A percentile compares a stretch with the other conserved stretches of the same genome.
These are phyloP conservation scores for Fallopia convolvulus DNA, from an alignment of 148 eudicot genomes.

Conservation along the genomic window DNA sequence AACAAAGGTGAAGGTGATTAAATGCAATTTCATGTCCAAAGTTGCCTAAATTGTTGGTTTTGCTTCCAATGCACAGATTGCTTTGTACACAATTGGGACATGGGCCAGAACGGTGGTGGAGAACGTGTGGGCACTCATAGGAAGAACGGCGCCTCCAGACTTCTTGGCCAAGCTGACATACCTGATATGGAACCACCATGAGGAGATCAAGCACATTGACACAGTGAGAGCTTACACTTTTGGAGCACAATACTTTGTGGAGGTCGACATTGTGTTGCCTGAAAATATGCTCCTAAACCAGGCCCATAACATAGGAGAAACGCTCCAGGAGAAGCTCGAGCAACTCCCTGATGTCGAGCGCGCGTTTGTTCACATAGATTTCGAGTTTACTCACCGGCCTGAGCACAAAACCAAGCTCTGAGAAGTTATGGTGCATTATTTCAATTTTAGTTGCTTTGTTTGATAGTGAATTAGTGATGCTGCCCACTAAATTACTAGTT, in stretches of 20 bases:
- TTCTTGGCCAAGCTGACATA: constrained; percentile 57
- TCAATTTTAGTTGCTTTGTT: neutral
- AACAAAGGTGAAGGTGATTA: neutral
- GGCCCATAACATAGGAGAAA: constrained; percentile 75
- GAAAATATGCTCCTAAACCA: constrained; percentile 48
- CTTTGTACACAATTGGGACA: constrained; percentile 59
- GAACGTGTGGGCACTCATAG: constrained; percentile 73
- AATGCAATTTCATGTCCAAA: neutral
- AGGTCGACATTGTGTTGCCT: constrained; percentile 67
- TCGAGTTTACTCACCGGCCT: constrained; percentile 59
- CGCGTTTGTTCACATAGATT: constrained; percentile 72
- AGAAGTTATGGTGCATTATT: neutral
- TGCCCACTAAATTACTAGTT: neutral
- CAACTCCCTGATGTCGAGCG: constrained; percentile 65
- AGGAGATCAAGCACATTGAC: constrained; percentile 61
- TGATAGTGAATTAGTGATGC: neutral
- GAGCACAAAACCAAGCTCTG: constrained; percentile 42
- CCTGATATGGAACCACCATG: constrained; percentile 69
- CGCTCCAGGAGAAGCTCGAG: constrained; percentile 69
- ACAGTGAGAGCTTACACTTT: constrained; percentile 77
- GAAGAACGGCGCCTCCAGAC: constrained; percentile 79
- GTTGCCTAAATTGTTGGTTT: neutral
- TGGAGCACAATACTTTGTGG: constrained; percentile 65
- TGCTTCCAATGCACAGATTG: constrained; percentile 34
- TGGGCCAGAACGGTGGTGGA: constrained; percentile 69